Base-by-base conservation (phyloP, 2,329 filamentous ascomycete genomes). In the Trichoderma sp. region DNA sequence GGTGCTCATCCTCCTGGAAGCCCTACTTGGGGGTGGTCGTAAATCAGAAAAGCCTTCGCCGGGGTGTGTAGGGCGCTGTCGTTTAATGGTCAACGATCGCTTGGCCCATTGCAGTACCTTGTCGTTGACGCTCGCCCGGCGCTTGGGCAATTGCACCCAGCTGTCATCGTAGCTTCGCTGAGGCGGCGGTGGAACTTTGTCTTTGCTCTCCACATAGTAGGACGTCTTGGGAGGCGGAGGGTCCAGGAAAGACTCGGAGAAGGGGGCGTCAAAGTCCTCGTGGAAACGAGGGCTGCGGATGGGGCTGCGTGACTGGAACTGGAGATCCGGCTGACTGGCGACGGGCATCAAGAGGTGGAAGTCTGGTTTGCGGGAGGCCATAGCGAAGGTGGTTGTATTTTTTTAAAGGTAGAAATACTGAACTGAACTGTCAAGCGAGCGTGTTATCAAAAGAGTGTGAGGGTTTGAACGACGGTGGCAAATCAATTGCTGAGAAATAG, bases 241-340 rank as follows among this genome's bases (percentile, higher is more conserved):
- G 64, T 79, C 77, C 71, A 79, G 71, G 35, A 81, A 73, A 8
- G 75, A 76, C 71, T 77, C 76, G 43, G 77, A 80, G 71, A 81
- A 80, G 19, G 79, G 79, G 2, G 79, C 79, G 69, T 81, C 76
- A 69, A 81, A 81, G 67, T 81, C 77, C 71, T 81, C 79, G 70
- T 69, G 76, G 70, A 81, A 81, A 37, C 79, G 77, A 16, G 79
- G 79, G 29, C 78, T 75, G 5, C 77, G 77, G 52, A 71, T 67
- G 61, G 63, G 63, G 56, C 72, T 68, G 59, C 56, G 69, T 31
- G 58, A 27, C 57, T 69, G 58, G 69, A 21, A 57, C 27, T 69
- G 69, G 21, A 68, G 47, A 21, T 67, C 55, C 21, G 60, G 43
- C n/a, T 70, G 72, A 27, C 73, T 73, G 58, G 71, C 72, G 27